Base-by-base conservation (phyloP, 1,284 basidiomycete species). In the Athelia sp. region DNA sequence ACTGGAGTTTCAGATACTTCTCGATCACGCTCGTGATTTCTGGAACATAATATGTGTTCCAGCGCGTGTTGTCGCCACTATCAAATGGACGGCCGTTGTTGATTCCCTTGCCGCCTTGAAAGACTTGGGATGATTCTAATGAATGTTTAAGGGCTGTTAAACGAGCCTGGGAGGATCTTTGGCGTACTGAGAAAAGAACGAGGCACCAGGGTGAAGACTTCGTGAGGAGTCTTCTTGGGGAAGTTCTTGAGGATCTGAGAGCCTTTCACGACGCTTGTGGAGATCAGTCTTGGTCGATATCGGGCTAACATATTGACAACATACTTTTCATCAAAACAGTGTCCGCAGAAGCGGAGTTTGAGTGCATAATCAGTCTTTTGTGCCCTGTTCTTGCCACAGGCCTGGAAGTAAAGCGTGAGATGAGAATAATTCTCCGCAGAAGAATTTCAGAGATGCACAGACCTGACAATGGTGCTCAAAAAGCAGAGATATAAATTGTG, bases 401-500 rank as follows among this genome's bases (percentile, higher is more conserved):
- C 43, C 43, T 44, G 10, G 8, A 26, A 26, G n/a, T n/a, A 26
- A 44, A 9, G 43, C 19, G 17, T 44, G 19, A 22, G 24, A n/a
- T 22, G 23, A 44, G 4, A 9, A n/a, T 23, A 22, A 26, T n/a
- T n/a, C n/a, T n/a, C n/a, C n/a, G n/a, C 14, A 40, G 36, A 40
- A 15, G n/a, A 4, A n/a, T n/a, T n/a, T 17, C 4, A 26, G 10
- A 21, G 22, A 22, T 18, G 43, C 8, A 21, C 43, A 8, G 9
- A 44, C 43, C 8, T 44, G 43, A n/a, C 43, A 44, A 26, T 44
- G 14, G 43, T 26, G 43, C 23, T 44, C 43, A 22, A 44, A 44
- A 4, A 44, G 18, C 43, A 44, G 17, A 4, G 21, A 26, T 22
- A 21, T 21, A 26, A 22, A 44, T n/a, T 44, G 43, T 4, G 43